These are phyloP conservation scores for Gossypium schwendimanii DNA, from an alignment of 441 rosid genomes.

Conservation along the genomic window DNA sequence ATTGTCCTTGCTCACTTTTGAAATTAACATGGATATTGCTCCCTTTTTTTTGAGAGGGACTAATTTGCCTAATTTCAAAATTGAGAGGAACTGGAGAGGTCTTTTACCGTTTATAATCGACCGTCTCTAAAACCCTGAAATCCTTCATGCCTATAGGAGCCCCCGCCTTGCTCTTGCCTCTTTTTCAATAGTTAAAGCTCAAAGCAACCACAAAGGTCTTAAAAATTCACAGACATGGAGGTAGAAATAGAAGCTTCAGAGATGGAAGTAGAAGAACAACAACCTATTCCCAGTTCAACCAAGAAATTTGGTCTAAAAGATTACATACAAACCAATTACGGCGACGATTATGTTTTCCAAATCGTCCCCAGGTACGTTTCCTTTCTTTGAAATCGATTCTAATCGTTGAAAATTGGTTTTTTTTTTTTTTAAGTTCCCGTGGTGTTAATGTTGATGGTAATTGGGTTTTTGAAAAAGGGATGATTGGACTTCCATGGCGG, in stretches of 20 bases:
- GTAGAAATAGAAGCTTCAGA: constrained; percentile 50
- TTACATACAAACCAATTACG: constrained; percentile 80
- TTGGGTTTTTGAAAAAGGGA: constrained; percentile 26
- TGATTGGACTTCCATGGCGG: constrained; percentile 86
- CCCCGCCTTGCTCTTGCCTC: neutral
- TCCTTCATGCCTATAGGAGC: neutral
- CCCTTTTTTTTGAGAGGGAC: too few relatives aligned
- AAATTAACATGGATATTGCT: too few relatives aligned
- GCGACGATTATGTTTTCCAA: constrained; percentile 80
- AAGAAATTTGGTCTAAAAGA: constrained; percentile 63
- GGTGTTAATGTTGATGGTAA: neutral
- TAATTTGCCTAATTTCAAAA: too few relatives aligned
- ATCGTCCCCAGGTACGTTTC: constrained; percentile 55
- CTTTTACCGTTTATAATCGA: neutral
- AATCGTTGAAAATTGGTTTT: neutral
- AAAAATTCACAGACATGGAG: neutral
- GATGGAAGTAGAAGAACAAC: constrained; percentile 49
- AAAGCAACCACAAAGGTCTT: neutral
- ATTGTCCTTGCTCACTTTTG: too few relatives aligned
- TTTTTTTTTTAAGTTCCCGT: neutral
- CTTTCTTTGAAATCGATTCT: neutral
- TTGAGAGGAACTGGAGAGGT: too few relatives aligned
- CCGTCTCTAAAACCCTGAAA: constrained; percentile 13
- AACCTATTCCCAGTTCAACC: constrained; percentile 5
- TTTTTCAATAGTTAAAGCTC: neutral